Evolutionary conservation across 257 asterid genomes (phyloP), one percentile per base, ranked within the genome.

Genomic region (Nicotiana obtusifolia): DNA sequence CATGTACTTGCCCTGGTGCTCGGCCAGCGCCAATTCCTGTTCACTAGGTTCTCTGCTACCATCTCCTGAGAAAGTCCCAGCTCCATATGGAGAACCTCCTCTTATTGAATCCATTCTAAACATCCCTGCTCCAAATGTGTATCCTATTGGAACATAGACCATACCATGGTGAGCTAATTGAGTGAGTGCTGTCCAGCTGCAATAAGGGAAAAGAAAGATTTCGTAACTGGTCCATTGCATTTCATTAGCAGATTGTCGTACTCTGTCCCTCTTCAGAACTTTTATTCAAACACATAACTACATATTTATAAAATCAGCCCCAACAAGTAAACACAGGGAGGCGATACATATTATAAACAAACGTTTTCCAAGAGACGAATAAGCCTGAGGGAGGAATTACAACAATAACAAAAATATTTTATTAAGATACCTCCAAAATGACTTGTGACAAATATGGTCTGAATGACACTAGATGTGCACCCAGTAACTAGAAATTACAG

Each of bases 91-190:
- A 49, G 92, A 77, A 17, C 92, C 92, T 17, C 98, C 98, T 84
- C 95, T 83, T 3, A 88, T 82, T 33, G 92, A 87, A 82, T 92
- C 95, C 95, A 91, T 88, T 81, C 90, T 91, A 86, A 92, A 93
- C 97, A 91, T 92, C 16, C 94, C 96, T 0, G 96, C 97, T 60
- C 98, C 98, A 82, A 93, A 93, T 9, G 98, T 92, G 88, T 92
- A 93, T 9, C 98, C 98, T 19, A 93, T 89, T 15, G 98, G 98
- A 83, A 93, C 94, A 85, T 89, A 92, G 11, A 93, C 88, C 98
- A 93, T 92, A 4, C 98, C 98, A 20, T 93, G 98, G 83, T 93
- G 97, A 83, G 94, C 98, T 80, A 93, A 86, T 59, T 93, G 98
- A 10, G 96, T 92, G 78, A 93, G 87, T 53, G 98, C 96, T 1